Conservation (phyloP, 2,329 filamentous ascomycete species). For the Colletotrichum lentis region DNA sequence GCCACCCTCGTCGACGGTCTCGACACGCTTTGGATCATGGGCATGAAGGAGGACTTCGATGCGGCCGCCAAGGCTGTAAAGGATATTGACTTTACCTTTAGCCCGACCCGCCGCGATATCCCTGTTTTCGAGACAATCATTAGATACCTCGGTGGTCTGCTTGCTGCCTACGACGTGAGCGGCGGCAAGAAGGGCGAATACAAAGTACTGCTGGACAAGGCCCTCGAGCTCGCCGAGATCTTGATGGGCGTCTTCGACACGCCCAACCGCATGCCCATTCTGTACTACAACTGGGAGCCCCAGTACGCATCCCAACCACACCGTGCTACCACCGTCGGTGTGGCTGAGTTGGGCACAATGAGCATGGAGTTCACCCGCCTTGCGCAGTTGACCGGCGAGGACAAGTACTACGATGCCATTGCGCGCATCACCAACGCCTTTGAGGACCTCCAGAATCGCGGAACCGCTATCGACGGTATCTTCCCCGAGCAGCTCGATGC, state of each 20-base stretch:
- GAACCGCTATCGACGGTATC: constrained; percentile 76
- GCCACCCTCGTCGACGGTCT: constrained; percentile 84
- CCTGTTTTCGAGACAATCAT: constrained; percentile 95
- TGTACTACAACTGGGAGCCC: constrained; percentile 82
- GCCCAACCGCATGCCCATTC: constrained; percentile 88
- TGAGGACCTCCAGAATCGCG: constrained; percentile 74
- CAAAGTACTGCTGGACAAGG: constrained; percentile 76
- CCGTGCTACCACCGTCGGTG: constrained; percentile 65
- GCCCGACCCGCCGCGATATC: constrained; percentile 68
- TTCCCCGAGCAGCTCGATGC: constrained; percentile 83
- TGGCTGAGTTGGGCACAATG: constrained; percentile 80
- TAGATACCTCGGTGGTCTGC: constrained; percentile 84
- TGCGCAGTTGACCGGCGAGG: constrained; percentile 81
- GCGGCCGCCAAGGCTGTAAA: constrained; percentile 75
- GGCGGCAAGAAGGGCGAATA: constrained; percentile 66
- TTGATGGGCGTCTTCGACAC: constrained; percentile 88
- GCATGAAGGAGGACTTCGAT: constrained; percentile 78
- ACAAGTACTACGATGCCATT: constrained; percentile 89
- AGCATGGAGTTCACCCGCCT: constrained; percentile 89
- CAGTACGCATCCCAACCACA: constrained; percentile 69
- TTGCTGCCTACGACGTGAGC: constrained; percentile 88
- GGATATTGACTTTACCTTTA: constrained; percentile 84
- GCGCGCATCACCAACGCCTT: constrained; percentile 85
- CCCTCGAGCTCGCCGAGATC: constrained; percentile 80
- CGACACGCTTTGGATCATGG: constrained; percentile 90